Evolutionary conservation across 106 monocot species (phyloP).

Genomic region (Ottelia alismoides): DNA sequence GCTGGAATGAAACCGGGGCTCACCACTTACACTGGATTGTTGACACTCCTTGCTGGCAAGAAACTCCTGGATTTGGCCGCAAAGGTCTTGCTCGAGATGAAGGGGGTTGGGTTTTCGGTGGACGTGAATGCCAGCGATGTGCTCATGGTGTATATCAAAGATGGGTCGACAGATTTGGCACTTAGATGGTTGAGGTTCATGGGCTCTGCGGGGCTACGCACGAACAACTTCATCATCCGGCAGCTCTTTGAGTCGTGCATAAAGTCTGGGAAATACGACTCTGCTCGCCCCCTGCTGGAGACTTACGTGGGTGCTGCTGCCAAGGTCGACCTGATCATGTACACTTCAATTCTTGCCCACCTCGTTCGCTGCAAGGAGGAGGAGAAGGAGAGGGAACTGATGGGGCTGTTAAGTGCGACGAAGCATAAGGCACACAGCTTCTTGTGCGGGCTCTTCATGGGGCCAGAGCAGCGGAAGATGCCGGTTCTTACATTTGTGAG

Average conservation of each 20-base stretch:
- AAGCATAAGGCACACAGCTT: constrained; percentile 81
- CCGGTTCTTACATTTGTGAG: constrained; percentile 82
- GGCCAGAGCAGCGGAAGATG: constrained; percentile 82
- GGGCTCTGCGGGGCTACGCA: constrained; percentile 78
- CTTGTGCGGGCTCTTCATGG: constrained; percentile 78
- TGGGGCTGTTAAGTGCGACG: constrained; percentile 64
- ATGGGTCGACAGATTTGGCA: constrained; percentile 67
- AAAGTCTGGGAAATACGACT: constrained; percentile 55
- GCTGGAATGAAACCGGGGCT: constrained; percentile 64
- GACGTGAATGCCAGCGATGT: constrained; percentile 91
- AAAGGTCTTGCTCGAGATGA: constrained; percentile 93
- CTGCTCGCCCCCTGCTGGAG: constrained; percentile 63
- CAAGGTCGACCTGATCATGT: constrained; percentile 87
- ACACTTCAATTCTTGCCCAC: constrained; percentile 90
- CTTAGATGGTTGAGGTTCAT: constrained; percentile 87
- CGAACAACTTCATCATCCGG: constrained; percentile 83
- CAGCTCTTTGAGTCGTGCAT: constrained; percentile 94
- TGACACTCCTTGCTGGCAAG: constrained; percentile 54
- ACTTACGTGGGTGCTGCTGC: constrained; percentile 58
- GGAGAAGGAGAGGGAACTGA: constrained; percentile 58
- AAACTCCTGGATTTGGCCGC: constrained; percentile 86
- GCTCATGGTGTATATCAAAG: constrained; percentile 89
- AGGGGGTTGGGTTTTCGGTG: constrained; percentile 57
- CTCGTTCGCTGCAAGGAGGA: constrained; percentile 76
- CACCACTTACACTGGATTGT: constrained; percentile 48